Evolutionary conservation across 495 filamentous ascomycete genomes (phyloP).

Genomic region (Extremus antarcticus): DNA sequence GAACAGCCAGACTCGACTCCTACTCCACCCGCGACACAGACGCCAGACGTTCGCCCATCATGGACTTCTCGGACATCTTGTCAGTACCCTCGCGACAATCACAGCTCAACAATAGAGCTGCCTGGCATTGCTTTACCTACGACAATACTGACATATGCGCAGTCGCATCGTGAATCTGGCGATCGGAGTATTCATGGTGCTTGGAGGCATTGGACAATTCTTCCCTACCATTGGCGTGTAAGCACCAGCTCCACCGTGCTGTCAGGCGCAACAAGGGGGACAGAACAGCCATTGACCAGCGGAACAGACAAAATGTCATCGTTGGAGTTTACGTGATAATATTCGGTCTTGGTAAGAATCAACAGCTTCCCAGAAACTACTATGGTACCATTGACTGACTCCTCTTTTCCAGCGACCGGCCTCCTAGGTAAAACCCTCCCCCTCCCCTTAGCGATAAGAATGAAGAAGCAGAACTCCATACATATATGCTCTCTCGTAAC

Average conservation of each 20-base stretch:
- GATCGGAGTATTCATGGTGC: slow-evolving; percentile 76
- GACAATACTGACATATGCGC: slow-evolving; percentile 21
- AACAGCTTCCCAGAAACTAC: not conserved
- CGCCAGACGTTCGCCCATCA: slow-evolving; percentile 5
- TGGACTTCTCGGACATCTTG: slow-evolving; percentile 39
- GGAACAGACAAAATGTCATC: slow-evolving; percentile 53
- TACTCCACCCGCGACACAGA: not conserved
- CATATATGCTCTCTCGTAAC: not conserved
- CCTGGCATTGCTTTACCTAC: not conserved
- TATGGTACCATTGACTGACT: not conserved
- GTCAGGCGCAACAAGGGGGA: not conserved
- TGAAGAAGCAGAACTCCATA: no score
- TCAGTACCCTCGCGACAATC: slow-evolving; percentile 13
- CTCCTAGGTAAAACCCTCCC: slow-evolving; percentile 38
- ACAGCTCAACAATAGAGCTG: not conserved
- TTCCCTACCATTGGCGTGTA: slow-evolving; percentile 47
- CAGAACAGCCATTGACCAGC: not conserved
- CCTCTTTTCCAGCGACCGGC: slow-evolving; percentile 39
- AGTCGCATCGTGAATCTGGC: slow-evolving; percentile 92
- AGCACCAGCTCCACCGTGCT: slow-evolving; percentile 19
- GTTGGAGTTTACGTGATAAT: slow-evolving; percentile 76
- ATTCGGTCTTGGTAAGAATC: slow-evolving; percentile 70
- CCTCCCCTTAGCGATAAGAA: not conserved
- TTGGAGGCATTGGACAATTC: slow-evolving; percentile 86
- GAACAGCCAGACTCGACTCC: no score